Base-by-base conservation (phyloP, 352 stramenopile species). In the Phytopythium kandeliae region DNA sequence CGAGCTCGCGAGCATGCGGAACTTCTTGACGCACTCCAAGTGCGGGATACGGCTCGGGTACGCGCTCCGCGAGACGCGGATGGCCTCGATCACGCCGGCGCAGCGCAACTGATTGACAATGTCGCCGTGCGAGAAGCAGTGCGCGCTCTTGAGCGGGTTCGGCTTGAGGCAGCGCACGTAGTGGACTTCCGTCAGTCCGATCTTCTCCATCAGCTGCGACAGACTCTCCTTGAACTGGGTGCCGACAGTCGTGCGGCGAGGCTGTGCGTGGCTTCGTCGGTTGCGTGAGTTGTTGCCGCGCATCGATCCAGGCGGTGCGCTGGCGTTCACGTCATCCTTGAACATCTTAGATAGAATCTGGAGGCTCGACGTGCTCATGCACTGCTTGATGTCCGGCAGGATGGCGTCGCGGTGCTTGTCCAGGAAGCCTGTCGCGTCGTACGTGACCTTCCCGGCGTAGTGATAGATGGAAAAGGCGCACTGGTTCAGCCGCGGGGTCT, bases 151-250 rank as follows among this genome's bases (percentile, higher is more conserved):
- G 19, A 86, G 77, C 59, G 97, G 93, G 69, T 99, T 99, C 2
- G 97, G 96, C 66, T 99, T 99, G 54, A 99, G 96, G 65, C 97
- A 99, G n/a, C 97, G 86, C 34, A 99, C 96, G 57, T 99, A 99
- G 56, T 99, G 96, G 2, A 98, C 94, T 48, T 98, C 89, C 6
- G 95, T 98, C 43, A 84, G 71, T 24, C 96, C 85, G 33, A 99
- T 92, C 43, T 88, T 97, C 16, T 78, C 79, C 60, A 99, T 96
- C 26, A 99, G 78, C 55, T 96, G 77, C 46, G 82, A 84, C 7
- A 99, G 72, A 46, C 98, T 92, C 47, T 86, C 77, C 42, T 96
- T 96, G 55, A 91, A 92, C 58, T 95, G 87, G 0, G 76, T 87
- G 10, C 82, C 78, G 19, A 89, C 80, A 37, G 82, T 91, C 13